Conservation (phyloP, 1,139 yeast genomes). For the Saccharomycopsis hybrid region DNA sequence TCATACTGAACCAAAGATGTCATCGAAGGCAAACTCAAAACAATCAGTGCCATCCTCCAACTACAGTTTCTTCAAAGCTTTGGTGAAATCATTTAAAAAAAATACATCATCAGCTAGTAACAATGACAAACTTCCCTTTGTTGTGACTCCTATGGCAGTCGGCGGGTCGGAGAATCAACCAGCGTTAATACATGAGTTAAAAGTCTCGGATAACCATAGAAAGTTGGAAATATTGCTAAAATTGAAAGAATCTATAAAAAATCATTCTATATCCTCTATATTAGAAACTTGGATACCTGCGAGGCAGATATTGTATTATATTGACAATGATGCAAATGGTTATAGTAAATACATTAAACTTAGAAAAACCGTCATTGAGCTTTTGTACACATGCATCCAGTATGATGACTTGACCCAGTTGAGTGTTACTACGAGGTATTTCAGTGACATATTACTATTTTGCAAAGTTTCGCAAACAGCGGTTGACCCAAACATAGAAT, state of each 20-base stretch:
- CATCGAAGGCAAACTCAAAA: background rate
- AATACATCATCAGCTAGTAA: background rate
- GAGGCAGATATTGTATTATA: constrained; percentile 11
- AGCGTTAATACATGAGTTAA: constrained; percentile 10
- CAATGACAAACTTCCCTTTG: background rate
- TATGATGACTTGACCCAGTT: constrained; percentile 19
- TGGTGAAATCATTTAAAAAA: constrained; percentile 8
- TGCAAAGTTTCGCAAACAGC: constrained; percentile 9
- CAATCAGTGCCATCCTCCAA: background rate
- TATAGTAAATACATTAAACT: constrained; percentile 11
- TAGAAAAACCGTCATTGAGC: constrained; percentile 16
- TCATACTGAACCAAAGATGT: too few relatives aligned
- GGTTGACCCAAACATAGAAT: constrained; percentile 14
- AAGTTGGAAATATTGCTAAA: constrained; percentile 14
- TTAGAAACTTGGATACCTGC: constrained; percentile 21
- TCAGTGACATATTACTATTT: constrained; percentile 16
- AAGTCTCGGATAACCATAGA: constrained; percentile 13
- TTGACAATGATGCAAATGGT: constrained; percentile 5
- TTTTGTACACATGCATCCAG: constrained; percentile 18
- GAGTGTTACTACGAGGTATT: constrained; percentile 12
- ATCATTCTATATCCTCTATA: constrained; percentile 19
- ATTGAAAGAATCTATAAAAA: constrained; percentile 13
- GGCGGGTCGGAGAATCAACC: constrained; percentile 19
- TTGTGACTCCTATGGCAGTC: constrained; percentile 16
- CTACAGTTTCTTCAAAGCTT: constrained; percentile 9